These are phyloP conservation scores for Dipteronia sinensis DNA, from an alignment of 345 rosid species.

Conservation along the genomic window DNA sequence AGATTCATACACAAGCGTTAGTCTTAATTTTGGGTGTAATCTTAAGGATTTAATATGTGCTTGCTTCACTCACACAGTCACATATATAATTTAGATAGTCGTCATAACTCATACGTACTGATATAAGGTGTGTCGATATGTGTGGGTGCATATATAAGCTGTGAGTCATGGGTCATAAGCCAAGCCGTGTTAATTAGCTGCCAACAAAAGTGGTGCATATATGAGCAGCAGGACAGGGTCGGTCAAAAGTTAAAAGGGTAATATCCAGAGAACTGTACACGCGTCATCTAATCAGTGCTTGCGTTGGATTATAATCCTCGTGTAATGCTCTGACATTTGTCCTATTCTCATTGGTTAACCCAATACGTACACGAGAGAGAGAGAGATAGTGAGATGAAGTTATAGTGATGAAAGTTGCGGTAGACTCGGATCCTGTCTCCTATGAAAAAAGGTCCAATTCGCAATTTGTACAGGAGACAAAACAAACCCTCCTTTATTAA, in stretches of 20 bases:
- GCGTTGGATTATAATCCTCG: constrained; percentile 20
- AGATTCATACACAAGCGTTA: too few relatives aligned
- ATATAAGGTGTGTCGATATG: too few relatives aligned
- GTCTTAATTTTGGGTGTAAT: too few relatives aligned
- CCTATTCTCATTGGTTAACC: constrained; percentile 6
- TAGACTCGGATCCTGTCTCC: constrained; percentile 82
- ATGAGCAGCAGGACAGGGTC: background rate
- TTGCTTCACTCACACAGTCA: too few relatives aligned
- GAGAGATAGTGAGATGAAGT: background rate
- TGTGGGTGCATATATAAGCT: too few relatives aligned
- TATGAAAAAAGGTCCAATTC: constrained; percentile 25
- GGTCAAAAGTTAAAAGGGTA: constrained; percentile 17
- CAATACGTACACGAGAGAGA: constrained; percentile 10
- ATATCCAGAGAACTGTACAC: constrained; percentile 20
- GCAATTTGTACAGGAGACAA: background rate
- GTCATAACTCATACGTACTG: too few relatives aligned
- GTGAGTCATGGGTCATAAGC: too few relatives aligned
- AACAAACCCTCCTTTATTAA: constrained; percentile 7
- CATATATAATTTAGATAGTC: too few relatives aligned
- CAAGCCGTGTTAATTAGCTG: background rate
- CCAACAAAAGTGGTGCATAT: background rate
- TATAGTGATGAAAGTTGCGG: constrained; percentile 49
- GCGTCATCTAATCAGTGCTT: constrained; percentile 30
- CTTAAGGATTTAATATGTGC: too few relatives aligned
- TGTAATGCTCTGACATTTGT: constrained; percentile 34